Evolutionary conservation across 106 monocot genomes (phyloP).

Genomic region (Posidonia australis): DNA sequence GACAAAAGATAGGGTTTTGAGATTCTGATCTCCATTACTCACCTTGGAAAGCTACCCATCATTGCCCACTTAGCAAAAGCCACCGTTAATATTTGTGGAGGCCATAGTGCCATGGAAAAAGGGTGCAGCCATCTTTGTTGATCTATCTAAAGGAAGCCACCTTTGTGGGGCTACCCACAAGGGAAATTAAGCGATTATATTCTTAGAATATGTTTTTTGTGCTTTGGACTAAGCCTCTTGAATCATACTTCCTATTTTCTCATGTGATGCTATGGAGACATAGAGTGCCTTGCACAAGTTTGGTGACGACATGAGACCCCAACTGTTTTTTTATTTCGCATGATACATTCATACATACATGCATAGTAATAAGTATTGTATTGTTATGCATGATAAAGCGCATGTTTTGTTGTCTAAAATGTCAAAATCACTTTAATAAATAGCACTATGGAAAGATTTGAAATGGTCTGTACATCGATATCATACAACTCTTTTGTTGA

Average conservation of each 20-base stretch:
- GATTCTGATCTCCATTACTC: slow-evolving; percentile 13
- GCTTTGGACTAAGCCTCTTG: not conserved
- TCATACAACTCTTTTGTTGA: too few relatives aligned
- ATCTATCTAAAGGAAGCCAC: slow-evolving; percentile 1
- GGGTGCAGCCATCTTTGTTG: slow-evolving; percentile 1
- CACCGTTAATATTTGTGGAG: not conserved
- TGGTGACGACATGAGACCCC: too few relatives aligned
- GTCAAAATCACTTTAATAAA: too few relatives aligned
- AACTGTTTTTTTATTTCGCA: too few relatives aligned
- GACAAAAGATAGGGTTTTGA: slow-evolving; percentile 9
- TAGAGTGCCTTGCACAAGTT: too few relatives aligned
- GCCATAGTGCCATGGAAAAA: not conserved
- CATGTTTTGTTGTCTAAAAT: too few relatives aligned
- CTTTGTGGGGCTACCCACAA: slow-evolving; percentile 1
- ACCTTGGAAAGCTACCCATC: slow-evolving; percentile 1
- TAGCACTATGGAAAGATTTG: too few relatives aligned
- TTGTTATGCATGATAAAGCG: too few relatives aligned
- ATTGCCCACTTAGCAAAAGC: slow-evolving; percentile 3
- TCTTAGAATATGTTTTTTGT: not conserved
- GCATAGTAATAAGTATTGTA: too few relatives aligned
- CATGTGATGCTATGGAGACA: not conserved
- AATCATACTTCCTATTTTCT: not conserved
- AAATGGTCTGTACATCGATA: too few relatives aligned
- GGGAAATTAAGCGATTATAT: not conserved
- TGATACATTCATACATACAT: too few relatives aligned